Evolutionary conservation across 306 rosid species (phyloP), one percentile per base, ranked within the genome.

Genomic region (Macrotyloma uniflorum): DNA sequence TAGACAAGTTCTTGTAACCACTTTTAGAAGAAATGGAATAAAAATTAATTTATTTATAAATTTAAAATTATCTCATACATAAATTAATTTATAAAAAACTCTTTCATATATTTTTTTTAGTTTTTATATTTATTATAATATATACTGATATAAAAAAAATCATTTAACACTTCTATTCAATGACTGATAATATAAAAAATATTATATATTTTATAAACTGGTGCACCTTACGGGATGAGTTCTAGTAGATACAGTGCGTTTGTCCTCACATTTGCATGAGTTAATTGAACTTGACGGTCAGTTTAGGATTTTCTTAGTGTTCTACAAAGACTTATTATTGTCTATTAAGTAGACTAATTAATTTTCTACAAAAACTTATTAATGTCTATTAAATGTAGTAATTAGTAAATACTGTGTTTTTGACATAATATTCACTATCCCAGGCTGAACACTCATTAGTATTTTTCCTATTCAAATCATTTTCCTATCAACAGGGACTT

Each of bases 211-310:
- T 32, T 32, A 32, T 32, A 32, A 32, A 4, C 4, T 32, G 0
- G 5, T 32, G 35, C 42, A 36, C 3, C 5, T 35, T 4, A 35
- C 4, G 5, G 38, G 38, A 26, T 35, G 5, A 35, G 3, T 35
- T 6, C 10, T 36, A 36, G 42, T 36, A 3, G 42, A 42, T 11
- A 43, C 49, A 43, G 12, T 59, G 14, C 26, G 61, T 20, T 40
- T 49, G 28, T 19, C 66, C 59, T 26, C 58, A 63, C 57, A 38
- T 63, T 49, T 53, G 38, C 45, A 24, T 19, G 33, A 42, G 6
- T 66, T n/a, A 58, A 74, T 53, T 46, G 38, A 45, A 65, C 30
- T 80, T 20, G 33, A 22, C 53, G 30, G 74, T 8, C 24, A 19
- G 35, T 18, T 6, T 3, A 6, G 26, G 11, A 51, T 19, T 10